Evolutionary conservation across 2,329 filamentous ascomycete species (phyloP).

Genomic region (Sarocladium kiliense): DNA sequence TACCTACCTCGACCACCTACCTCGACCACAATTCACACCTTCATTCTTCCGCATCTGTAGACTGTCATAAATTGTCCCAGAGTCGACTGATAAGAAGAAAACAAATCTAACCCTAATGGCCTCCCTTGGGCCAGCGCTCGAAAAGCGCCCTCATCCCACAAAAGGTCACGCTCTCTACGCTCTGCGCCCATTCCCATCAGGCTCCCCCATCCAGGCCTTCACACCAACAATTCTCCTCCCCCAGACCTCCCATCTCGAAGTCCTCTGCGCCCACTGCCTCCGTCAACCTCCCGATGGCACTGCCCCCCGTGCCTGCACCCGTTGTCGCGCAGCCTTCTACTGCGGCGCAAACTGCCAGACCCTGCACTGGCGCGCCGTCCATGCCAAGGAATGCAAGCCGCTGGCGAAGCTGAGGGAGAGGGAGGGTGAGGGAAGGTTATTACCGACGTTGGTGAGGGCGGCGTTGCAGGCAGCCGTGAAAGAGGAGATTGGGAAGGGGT

Average conservation of each 20-base stretch:
- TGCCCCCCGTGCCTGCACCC: conserved; percentile 38
- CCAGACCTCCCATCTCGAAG: conserved; percentile 32
- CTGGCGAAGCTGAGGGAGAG: conserved; percentile 22
- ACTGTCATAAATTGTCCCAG: too few relatives aligned
- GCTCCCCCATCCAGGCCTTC: conserved; percentile 40
- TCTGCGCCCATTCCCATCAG: conserved; percentile 35
- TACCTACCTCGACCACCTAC: neutral
- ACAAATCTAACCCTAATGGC: too few relatives aligned
- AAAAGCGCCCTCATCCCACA: conserved; percentile 21
- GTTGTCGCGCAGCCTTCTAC: conserved; percentile 49
- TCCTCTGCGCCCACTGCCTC: conserved; percentile 48
- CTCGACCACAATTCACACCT: neutral
- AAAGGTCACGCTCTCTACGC: conserved; percentile 44
- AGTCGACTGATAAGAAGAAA: too few relatives aligned
- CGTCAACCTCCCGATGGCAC: conserved; percentile 13
- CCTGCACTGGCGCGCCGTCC: conserved; percentile 45
- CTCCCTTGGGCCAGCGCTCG: conserved; percentile 16
- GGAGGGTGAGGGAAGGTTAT: conserved; percentile 13
- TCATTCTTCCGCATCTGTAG: too few relatives aligned
- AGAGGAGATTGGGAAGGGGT: conserved; percentile 24
- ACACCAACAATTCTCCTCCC: conserved; percentile 41
- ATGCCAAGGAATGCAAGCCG: conserved; percentile 51
- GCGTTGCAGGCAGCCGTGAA: conserved; percentile 46
- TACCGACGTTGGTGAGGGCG: conserved; percentile 52
- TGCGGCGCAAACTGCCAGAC: conserved; percentile 50